Conservation (phyloP, 2,329 filamentous ascomycete species). For the Pseudopithomyces maydicus region DNA sequence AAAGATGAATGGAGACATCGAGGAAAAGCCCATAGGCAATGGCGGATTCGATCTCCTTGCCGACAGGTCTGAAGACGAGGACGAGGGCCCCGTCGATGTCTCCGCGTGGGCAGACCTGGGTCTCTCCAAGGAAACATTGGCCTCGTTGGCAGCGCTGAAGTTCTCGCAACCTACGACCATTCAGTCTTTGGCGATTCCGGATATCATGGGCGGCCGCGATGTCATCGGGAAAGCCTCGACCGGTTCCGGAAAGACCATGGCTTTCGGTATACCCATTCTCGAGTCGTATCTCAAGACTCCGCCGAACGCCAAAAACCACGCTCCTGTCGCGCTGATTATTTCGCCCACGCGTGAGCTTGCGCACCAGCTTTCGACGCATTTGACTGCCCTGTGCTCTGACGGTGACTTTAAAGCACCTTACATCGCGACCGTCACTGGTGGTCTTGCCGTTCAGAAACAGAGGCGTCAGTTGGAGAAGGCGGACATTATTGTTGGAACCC, state of each 20-base stretch:
- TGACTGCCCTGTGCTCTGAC: constrained; percentile 73
- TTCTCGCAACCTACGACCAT: constrained; percentile 84
- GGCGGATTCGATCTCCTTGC: constrained; percentile 61
- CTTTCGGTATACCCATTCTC: constrained; percentile 91
- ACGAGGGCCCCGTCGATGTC: constrained; percentile 67
- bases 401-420: constrained; percentile 64
- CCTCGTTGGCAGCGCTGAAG: constrained; percentile 76
- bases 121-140: constrained; percentile 73
- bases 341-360: constrained; percentile 93
- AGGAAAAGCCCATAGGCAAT: constrained; percentile 30
- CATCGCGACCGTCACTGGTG: constrained; percentile 89
- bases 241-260: constrained; percentile 94
- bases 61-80: constrained; percentile 56
- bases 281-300: constrained; percentile 71
- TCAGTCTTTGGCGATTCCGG: constrained; percentile 78
- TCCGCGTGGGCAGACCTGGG: constrained; percentile 78
- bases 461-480: constrained; percentile 81
- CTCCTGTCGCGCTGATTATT: constrained; percentile 71
- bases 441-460: constrained; percentile 93
- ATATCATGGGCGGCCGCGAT: constrained; percentile 82
- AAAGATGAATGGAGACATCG: constrained; percentile 28
- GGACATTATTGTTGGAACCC: constrained; percentile 92
- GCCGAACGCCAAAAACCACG: constrained; percentile 46
- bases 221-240: constrained; percentile 96
- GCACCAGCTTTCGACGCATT: constrained; percentile 85